Evolutionary conservation across 2,329 filamentous ascomycete genomes (phyloP).

Genomic region (Aureobasidium subglaciale): DNA sequence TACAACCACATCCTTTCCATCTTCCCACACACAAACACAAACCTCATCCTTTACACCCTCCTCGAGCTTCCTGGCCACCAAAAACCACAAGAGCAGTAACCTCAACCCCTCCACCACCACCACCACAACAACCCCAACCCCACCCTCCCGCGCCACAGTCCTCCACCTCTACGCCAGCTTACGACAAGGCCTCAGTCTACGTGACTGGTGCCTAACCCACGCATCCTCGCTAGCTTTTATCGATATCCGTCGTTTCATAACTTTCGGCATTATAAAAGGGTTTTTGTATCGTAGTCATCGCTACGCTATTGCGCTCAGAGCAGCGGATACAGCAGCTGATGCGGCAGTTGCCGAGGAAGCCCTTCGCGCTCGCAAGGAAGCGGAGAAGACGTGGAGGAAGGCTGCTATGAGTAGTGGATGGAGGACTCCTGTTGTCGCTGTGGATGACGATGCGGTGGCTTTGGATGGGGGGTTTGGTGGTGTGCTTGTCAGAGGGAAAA

Average conservation of each 20-base stretch:
- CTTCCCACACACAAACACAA: constrained; percentile 23
- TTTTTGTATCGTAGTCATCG: constrained; percentile 90
- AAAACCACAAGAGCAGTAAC: neutral
- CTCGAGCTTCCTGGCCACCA: constrained; percentile 45
- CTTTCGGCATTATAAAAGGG: constrained; percentile 93
- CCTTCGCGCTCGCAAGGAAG: neutral
- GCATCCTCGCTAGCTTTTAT: constrained; percentile 65
- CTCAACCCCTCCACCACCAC: neutral
- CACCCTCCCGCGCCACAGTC: constrained; percentile 38
- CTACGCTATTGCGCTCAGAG: constrained; percentile 49
- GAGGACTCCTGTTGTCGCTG: constrained; percentile 19
- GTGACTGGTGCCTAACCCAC: constrained; percentile 77
- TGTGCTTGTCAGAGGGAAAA: constrained; percentile 13
- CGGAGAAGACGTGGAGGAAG: constrained; percentile 27
- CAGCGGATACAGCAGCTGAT: constrained; percentile 16
- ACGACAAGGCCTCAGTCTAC: constrained; percentile 72
- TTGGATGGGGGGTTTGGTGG: constrained; percentile 24
- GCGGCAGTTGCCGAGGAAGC: constrained; percentile 19
- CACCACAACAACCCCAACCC: constrained; percentile 4
- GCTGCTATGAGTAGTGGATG: constrained; percentile 27
- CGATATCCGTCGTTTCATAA: constrained; percentile 84
- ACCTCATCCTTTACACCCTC: constrained; percentile 69
- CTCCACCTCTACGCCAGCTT: constrained; percentile 82
- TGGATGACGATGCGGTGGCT: neutral
- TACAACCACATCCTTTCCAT: no score